Base-by-base conservation (phyloP, 2,329 filamentous ascomycete species). In the Lachnellula willkommii region DNA sequence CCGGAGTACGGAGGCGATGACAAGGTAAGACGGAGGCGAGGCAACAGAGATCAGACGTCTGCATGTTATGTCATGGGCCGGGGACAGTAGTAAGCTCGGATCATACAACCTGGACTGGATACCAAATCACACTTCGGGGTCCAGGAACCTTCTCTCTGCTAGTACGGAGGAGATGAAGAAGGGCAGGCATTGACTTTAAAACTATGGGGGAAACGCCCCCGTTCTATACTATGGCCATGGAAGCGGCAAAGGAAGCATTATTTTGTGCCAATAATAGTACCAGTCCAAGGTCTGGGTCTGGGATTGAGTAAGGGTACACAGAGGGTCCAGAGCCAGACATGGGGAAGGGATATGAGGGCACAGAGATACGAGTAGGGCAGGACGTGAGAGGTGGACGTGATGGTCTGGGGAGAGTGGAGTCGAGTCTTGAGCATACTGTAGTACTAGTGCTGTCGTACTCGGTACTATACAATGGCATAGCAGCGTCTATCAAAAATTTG, bases 81-180 rank as follows among this genome's bases (percentile, higher is more conserved):
- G 55, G 56, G 37, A 32, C 37, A 35, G 54, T 58, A 59, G 55
- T 58, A 59, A 61, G 58, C 58, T 57, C 57, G 57, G 53, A 60
- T 40, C 45, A 59, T 56, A 61, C 52, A 58, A 60, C 56, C 57
- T 47, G 55, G 40, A 15, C 46, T 53, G 47, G 50, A 53, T 53
- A 46, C 45, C 49, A 60, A 53, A 53, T 53, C 52, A 43, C 48
- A 56, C 48, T 47, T 58, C 55, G 56, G 49, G 50, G 36, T 47
- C 20, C 47, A 36, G 43, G 12, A n/a, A 49, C 46, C 47, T 40
- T 35, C 26, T 46, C 17, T 20, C 43, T 28, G 20, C 11, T 51
- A 50, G 53, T 24, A 26, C n/a, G 24, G 50, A 28, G 37, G 28
- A 36, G 7, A 32, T 17, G 39, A 37, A 36, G 7, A 32, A 24